Evolutionary conservation across 805 yeast species (phyloP), one percentile per base, ranked within the genome.

Genomic region (Clavispora asparagi): DNA sequence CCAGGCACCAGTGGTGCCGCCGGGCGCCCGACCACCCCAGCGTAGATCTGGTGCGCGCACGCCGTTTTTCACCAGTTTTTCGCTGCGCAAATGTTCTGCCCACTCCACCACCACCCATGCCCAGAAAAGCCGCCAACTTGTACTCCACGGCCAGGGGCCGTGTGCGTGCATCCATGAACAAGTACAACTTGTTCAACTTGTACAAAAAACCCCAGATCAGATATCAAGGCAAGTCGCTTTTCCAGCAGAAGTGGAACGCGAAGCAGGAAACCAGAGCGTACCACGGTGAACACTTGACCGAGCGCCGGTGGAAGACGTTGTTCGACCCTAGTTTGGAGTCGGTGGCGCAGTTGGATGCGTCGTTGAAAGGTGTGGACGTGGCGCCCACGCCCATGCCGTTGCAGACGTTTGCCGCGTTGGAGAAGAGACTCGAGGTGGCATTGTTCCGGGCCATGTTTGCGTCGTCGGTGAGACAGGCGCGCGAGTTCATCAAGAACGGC

Each of bases 281-380:
- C 65, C 99, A 92, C 64, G 99, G 99, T 57, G 98, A 94, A 60
- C 88, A 85, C 63, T 65, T 92, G 46, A 86, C 92, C 1, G 99
- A 94, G 64, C 71, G 79, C 16, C 81, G 91, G 61, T 87, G 90
- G 84, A 85, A 85, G 61, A 68, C 81, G 8, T 65, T 77, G 42
- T 91, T 92, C 69, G 71, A 81, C 44, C 78, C 81, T 23, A 82
- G 83, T 49, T 73, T 90, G 55, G 83, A 85, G 49, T 87, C 95
- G 27, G 96, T 89, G 36, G 94, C 95, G 8, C 96, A 89, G 59
- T 76, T 89, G 61, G 95, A 88, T 66, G 87, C 92, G 8, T 83
- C 91, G 2, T 71, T 83, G 54, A 79, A 79, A 54, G 87, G 87
- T 56, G 72, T 70, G 41, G 70, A 65, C 37, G 71, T 75, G 29